These are phyloP conservation scores for Escallonia herrerae DNA, from an alignment of 129 eudicot genomes.

Conservation along the genomic window DNA sequence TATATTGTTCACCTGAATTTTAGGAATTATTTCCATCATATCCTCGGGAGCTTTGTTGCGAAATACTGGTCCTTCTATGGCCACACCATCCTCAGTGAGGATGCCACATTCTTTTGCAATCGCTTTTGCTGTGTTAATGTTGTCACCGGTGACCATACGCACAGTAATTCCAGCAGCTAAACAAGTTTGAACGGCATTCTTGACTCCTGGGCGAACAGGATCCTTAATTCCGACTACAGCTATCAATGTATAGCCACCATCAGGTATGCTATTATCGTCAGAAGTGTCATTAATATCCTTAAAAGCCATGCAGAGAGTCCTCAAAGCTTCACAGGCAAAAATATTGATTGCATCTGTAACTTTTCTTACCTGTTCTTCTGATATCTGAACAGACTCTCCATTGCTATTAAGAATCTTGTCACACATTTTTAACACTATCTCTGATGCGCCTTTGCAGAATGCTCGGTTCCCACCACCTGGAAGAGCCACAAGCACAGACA, in stretches of 20 bases:
- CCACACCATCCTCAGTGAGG: constrained; percentile 54
- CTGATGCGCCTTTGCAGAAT: constrained; percentile 92
- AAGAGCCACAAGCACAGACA: constrained; percentile 75
- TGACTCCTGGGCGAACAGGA: constrained; percentile 90
- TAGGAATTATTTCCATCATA: constrained; percentile 47
- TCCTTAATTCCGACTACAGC: constrained; percentile 89
- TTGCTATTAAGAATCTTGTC: constrained; percentile 41
- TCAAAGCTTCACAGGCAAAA: constrained; percentile 63
- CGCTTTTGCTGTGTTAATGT: constrained; percentile 86
- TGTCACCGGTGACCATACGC: constrained; percentile 97
- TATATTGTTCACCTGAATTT: constrained; percentile 50
- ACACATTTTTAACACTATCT: constrained; percentile 64
- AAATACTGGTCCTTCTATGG: constrained; percentile 84
- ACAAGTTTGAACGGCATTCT: constrained; percentile 69
- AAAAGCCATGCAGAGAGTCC: constrained; percentile 90
- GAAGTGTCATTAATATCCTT: constrained; percentile 37
- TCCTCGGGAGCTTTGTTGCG: constrained; percentile 39
- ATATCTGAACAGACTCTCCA: constrained; percentile 44
- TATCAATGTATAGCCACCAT: constrained; percentile 64
- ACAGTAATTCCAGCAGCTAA: constrained; percentile 82
- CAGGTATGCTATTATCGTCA: constrained; percentile 39
- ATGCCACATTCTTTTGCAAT: constrained; percentile 94
- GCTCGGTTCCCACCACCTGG: constrained; percentile 57
- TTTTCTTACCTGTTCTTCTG: constrained; percentile 34
- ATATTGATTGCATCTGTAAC: constrained; percentile 48